Percentiles rank a stretch among this genome's conserved stretches.
Evolutionary conservation across 176 grass and related monocot species (phyloP).

Genomic region (Aegilops tauschii): DNA sequence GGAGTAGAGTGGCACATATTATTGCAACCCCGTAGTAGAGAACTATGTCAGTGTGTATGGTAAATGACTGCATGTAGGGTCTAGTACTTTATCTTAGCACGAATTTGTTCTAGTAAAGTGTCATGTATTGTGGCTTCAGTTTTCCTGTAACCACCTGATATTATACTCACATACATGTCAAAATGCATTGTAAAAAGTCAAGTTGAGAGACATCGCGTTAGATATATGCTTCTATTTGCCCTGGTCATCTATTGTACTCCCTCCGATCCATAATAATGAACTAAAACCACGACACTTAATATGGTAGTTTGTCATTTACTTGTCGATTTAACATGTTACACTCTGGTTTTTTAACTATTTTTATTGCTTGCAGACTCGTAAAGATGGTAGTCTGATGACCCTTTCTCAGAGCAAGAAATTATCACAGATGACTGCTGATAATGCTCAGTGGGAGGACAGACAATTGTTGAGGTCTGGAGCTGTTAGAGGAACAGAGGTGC

Average conservation of each 20-base stretch:
- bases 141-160: conserved; percentile 13
- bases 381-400: conserved; percentile 90
- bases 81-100: not conserved
- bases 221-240: not conserved
- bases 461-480: conserved; percentile 94
- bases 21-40: conserved; percentile 1
- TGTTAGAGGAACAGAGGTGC: conserved; percentile 95
- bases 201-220: not conserved
- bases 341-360: conserved; percentile 23
- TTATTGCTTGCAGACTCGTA: conserved; percentile 62
- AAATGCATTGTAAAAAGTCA: not conserved
- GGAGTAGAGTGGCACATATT: conserved; percentile 5
- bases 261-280: too few species aligned
- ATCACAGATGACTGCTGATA: conserved; percentile 96
- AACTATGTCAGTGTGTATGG: conserved; percentile 12
- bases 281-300: too few species aligned
- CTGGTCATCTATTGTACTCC: not conserved
- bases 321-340: not conserved
- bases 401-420: conserved; percentile 95
- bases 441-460: conserved; percentile 99
- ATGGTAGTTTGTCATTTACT: not conserved
- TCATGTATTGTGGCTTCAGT: conserved; percentile 1
- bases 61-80: conserved; percentile 9
- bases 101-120: not conserved
- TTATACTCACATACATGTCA: not conserved